Evolutionary conservation across 805 yeast species (phyloP).

Genomic region (Candida quercuum): DNA sequence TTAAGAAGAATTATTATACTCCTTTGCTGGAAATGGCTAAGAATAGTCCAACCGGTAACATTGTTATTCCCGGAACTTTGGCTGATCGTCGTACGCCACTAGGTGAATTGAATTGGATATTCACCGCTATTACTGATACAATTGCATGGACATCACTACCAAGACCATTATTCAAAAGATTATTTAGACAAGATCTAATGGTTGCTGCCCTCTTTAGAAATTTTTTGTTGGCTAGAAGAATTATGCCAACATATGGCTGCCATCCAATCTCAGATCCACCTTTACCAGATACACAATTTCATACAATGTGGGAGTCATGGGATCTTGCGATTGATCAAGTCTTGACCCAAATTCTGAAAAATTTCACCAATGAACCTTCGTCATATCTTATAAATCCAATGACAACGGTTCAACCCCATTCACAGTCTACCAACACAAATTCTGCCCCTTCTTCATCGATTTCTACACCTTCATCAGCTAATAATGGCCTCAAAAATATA

Average conservation of each 20-base stretch:
- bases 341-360: conserved; percentile 59
- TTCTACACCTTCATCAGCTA: conserved; percentile 6
- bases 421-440: too few species aligned
- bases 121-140: conserved; percentile 96
- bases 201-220: conserved; percentile 95
- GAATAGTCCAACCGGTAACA: conserved; percentile 29
- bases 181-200: conserved; percentile 93
- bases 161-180: conserved; percentile 78
- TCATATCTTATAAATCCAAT: too few species aligned
- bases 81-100: conserved; percentile 93
- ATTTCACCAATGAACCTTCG: conserved; percentile 29
- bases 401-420: too few species aligned
- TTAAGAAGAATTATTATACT: conserved; percentile 39
- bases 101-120: conserved; percentile 96
- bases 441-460: conserved; percentile 8
- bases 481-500: conserved; percentile 3
- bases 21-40: conserved; percentile 32
- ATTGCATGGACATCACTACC: conserved; percentile 95
- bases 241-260: conserved; percentile 90
- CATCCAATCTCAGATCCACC: conserved; percentile 94
- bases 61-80: conserved; percentile 82
- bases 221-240: conserved; percentile 84
- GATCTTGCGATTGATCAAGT: conserved; percentile 96
- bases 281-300: conserved; percentile 77
- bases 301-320: conserved; percentile 98